phyloP scores from a whole-genome alignment of 2,329 filamentous ascomycete genomes.

The Calonectria naviculata region DNA sequence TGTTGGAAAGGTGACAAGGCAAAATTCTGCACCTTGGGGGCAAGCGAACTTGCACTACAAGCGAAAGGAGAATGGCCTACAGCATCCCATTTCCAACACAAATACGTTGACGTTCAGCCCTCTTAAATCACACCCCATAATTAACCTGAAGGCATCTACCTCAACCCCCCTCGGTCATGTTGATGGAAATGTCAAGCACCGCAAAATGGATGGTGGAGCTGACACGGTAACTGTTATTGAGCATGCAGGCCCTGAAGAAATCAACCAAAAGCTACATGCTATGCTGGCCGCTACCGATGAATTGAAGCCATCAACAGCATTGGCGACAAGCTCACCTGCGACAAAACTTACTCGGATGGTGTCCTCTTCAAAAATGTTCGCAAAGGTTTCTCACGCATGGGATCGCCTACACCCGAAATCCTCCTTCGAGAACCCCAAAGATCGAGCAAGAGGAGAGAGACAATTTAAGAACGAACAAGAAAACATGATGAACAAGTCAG shows the following conservation, averaged over 20 bases:
- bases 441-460: background rate
- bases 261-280: slow-evolving; percentile 47
- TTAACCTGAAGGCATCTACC: slow-evolving; percentile 9
- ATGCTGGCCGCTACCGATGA: slow-evolving; percentile 51
- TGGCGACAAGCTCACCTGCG: slow-evolving; percentile 13
- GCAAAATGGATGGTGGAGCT: background rate
- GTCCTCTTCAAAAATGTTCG: slow-evolving; percentile 44
- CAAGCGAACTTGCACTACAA: slow-evolving; percentile 22
- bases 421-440: slow-evolving; percentile 30
- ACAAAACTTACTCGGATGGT: slow-evolving; percentile 43
- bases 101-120: slow-evolving; percentile 29
- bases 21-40: slow-evolving; percentile 24
- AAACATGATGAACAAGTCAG: slow-evolving; percentile 15
- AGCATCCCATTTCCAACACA: slow-evolving; percentile 25
- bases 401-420: slow-evolving; percentile 45
- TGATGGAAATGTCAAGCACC: slow-evolving; percentile 26
- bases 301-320: slow-evolving; percentile 44
- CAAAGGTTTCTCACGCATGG: slow-evolving; percentile 48
- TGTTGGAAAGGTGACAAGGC: slow-evolving; percentile 18
- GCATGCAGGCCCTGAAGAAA: slow-evolving; percentile 34
- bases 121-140: slow-evolving; percentile 33
- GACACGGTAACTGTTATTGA: background rate
- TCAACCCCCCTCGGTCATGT: slow-evolving; percentile 22
- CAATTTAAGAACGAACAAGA: background rate
- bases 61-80: slow-evolving; percentile 24